Evolutionary conservation across 805 yeast genomes (phyloP), one percentile per base, ranked within the genome.

Genomic region (Candida ponderosae): DNA sequence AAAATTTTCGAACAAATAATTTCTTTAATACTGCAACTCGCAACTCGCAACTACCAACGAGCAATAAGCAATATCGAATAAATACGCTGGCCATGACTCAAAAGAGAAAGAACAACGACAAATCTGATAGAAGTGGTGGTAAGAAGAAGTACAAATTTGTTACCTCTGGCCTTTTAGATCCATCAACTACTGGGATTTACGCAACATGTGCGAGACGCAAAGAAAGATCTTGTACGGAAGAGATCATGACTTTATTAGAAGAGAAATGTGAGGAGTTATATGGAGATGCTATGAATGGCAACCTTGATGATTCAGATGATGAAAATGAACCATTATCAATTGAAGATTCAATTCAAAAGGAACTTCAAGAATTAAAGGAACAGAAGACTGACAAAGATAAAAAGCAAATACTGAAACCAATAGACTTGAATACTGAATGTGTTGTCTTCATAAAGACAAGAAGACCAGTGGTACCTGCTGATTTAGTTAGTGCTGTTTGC

Each of bases 141-240:
- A 45, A 47, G 39, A 50, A 47, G 39, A 50, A 48, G 33, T 46
- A 43, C 24, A 15, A 42, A 38, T 32, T 24, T 13, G 29, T 10
- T 21, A 21, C 67, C 16, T 52, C 63, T 3, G 75, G 75, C 8
- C 63, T 75, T 37, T 59, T 89, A 16, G 96, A 89, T 50, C 95
- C 96, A 0, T 81, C 81, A 29, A 83, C 93, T 38, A 64, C 80
- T 29, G 98, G 98, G 0, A 69, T 93, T 1, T 93, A 84, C 59
- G 95, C 88, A 11, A 84, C 97, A 0, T 90, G 97, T 58, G 74
- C 77, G 35, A 70, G 96, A 48, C 81, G 82, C 29, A 77, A 80
- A 41, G 98, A 93, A 56, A 70, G 70, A 37, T 77, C 72, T 37
- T 86, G 94, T 42, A 71, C 81, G n/a, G 76, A 76, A 44, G 97